A percentile compares a stretch with the other conserved stretches of the same genome.
Conservation (phyloP, 2,329 filamentous ascomycete species). For the Phaeoacremonium minimum region DNA sequence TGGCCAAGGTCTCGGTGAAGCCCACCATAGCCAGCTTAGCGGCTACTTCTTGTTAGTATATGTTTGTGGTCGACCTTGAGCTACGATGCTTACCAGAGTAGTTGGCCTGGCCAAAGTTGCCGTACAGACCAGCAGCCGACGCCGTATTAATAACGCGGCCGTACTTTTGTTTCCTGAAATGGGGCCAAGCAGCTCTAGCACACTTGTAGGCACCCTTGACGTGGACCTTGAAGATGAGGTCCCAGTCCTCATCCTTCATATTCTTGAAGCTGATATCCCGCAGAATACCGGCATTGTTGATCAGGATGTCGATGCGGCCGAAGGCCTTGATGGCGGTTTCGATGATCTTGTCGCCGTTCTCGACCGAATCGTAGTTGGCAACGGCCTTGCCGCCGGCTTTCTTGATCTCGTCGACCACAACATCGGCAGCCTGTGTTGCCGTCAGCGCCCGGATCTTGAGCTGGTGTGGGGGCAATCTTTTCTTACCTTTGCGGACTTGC, state of each 20-base stretch:
- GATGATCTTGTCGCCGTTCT: conserved; percentile 91
- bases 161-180: conserved; percentile 99
- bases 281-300: conserved; percentile 97
- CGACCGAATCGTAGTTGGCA: conserved; percentile 94
- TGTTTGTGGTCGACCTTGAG: too few species aligned
- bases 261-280: conserved; percentile 98
- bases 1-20: conserved; percentile 95
- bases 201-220: conserved; percentile 94
- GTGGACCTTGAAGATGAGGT: conserved; percentile 89
- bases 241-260: conserved; percentile 96
- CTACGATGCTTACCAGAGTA: conserved; percentile 63
- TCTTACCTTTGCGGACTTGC: conserved; percentile 75
- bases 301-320: conserved; percentile 86
- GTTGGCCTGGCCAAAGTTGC: conserved; percentile 92
- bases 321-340: conserved; percentile 77
- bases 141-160: conserved; percentile 95
- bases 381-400: conserved; percentile 90
- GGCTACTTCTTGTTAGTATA: conserved; percentile 37
- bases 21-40: conserved; percentile 94
- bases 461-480: too few species aligned
- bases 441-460: too few species aligned
- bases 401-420: conserved; percentile 79
- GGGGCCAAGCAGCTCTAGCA: conserved; percentile 87
- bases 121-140: conserved; percentile 92
- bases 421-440: conserved; percentile 81